Percentiles rank a stretch among this genome's conserved stretches.
Evolutionary conservation across 305 asterid species (phyloP).

Genomic region (Stenogyne calaminthoides): DNA sequence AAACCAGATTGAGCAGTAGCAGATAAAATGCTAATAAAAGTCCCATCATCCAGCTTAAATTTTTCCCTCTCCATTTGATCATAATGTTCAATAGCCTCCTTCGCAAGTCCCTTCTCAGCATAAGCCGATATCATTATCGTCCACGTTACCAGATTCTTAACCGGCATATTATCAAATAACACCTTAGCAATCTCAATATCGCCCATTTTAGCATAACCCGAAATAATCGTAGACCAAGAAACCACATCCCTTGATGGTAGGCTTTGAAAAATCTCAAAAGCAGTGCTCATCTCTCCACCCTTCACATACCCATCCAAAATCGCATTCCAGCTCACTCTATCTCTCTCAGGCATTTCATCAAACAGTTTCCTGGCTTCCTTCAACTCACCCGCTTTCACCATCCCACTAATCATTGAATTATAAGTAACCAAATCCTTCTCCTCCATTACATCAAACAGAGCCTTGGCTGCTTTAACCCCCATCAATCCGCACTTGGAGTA

Average conservation of each 20-base stretch:
- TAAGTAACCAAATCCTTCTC: constrained; percentile 64
- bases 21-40: constrained; percentile 59
- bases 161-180: constrained; percentile 78
- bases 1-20: constrained; percentile 75
- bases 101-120: constrained; percentile 64
- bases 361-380: constrained; percentile 62
- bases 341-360: constrained; percentile 74
- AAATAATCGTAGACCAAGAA: constrained; percentile 76
- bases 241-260: constrained; percentile 69
- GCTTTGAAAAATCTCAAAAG: constrained; percentile 58
- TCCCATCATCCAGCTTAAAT: constrained; percentile 51
- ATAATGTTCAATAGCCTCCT: constrained; percentile 60
- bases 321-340: constrained; percentile 77
- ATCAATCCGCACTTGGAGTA: constrained; percentile 58
- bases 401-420: constrained; percentile 71
- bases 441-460: constrained; percentile 52
- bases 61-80: constrained; percentile 47
- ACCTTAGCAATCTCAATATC: constrained; percentile 71
- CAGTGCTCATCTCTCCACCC: constrained; percentile 60
- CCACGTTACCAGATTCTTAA: constrained; percentile 78
- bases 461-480: constrained; percentile 52
- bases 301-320: constrained; percentile 76
- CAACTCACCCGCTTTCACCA: constrained; percentile 56
- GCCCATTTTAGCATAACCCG: constrained; percentile 62
- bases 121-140: constrained; percentile 69